Percentiles rank a stretch among this genome's conserved stretches.
phyloP scores from a whole-genome alignment of 2,329 filamentous ascomycete genomes.

The Talaromyces sp. region DNA sequence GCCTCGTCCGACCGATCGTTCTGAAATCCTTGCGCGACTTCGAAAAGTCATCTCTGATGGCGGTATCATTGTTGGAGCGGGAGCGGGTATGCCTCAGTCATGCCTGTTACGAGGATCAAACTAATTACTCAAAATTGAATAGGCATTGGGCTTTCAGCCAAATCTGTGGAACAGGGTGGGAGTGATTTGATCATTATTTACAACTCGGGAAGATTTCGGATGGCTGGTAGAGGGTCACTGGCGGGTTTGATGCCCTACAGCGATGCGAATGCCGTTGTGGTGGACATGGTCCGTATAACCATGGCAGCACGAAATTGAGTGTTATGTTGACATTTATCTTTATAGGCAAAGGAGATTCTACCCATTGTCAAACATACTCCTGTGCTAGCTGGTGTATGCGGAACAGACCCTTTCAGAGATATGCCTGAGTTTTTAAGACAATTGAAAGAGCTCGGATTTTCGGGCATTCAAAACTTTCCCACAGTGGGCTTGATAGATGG shows the following conservation, averaged over 20 bases:
- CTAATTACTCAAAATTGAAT: neutral
- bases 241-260: constrained; percentile 69
- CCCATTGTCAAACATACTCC: constrained; percentile 62
- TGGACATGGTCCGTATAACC: constrained; percentile 57
- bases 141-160: constrained; percentile 68
- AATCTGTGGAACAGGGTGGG: constrained; percentile 66
- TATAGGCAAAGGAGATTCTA: constrained; percentile 61
- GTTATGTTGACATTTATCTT: neutral
- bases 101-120: neutral
- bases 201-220: constrained; percentile 68
- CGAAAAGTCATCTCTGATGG: constrained; percentile 53
- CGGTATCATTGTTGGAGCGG: constrained; percentile 64
- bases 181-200: constrained; percentile 70
- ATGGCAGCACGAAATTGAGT: neutral
- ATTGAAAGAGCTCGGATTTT: constrained; percentile 61
- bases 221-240: constrained; percentile 67
- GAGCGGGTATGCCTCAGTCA: constrained; percentile 49
- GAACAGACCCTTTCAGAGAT: constrained; percentile 65
- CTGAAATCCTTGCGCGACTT: constrained; percentile 56
- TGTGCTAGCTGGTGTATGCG: constrained; percentile 68
- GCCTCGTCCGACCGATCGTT: constrained; percentile 56
- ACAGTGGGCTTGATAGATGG: constrained; percentile 70
- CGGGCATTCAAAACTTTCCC: constrained; percentile 70
- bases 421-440: constrained; percentile 60
- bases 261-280: constrained; percentile 66